Base-by-base conservation (phyloP, 2,329 filamentous ascomycete species). In the Pseudovirgaria hyperparasitica region DNA sequence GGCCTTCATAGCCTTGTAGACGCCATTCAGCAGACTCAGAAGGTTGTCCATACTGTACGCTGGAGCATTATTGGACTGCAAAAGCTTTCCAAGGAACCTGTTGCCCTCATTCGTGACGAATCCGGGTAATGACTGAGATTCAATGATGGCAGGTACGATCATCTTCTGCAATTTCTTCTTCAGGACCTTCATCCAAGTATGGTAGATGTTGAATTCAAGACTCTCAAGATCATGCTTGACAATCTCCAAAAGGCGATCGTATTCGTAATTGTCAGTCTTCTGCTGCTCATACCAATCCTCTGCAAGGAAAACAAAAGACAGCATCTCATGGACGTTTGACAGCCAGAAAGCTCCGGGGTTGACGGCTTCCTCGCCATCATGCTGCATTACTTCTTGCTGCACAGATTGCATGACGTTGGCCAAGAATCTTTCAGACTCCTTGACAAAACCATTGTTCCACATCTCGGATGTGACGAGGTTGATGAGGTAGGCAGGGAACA, bases 391-490 rank as follows among this genome's bases (percentile, higher is more conserved):
- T 54, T 98, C 90, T 54, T 96, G 86, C 55, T 98, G 90, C 47
- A 98, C 96, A 6, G 86, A 93, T 59, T 96, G 90, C 90, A 98
- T 98, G 38, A 98, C 90, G 46, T 96, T 98, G 48, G 90, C 90
- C 36, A 98, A 68, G 71, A 98, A 98, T 29, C 87, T 81, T 60
- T 98, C 90, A 4, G 90, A 96, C 59, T 98, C 90, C 65, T 98
- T 98, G 44, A 98, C 90, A 50, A 94, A 98, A 24, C 90, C 90
- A 46, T 98, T 98, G 65, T 98, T 98, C 90, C 90, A 98, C 90
- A 98, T 98, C 63, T 98, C 90, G 10, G 86, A 96, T 9, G 90
- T 98, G 37, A 98, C 90, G 34, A 98, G 69, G 57, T 98, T 98
- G 65, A 98, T 98, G 43, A 98, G 76, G 55, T 96, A 98, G 7